These are phyloP conservation scores for Candida methanosorbosa DNA, from an alignment of 805 yeast genomes.

Conservation along the genomic window DNA sequence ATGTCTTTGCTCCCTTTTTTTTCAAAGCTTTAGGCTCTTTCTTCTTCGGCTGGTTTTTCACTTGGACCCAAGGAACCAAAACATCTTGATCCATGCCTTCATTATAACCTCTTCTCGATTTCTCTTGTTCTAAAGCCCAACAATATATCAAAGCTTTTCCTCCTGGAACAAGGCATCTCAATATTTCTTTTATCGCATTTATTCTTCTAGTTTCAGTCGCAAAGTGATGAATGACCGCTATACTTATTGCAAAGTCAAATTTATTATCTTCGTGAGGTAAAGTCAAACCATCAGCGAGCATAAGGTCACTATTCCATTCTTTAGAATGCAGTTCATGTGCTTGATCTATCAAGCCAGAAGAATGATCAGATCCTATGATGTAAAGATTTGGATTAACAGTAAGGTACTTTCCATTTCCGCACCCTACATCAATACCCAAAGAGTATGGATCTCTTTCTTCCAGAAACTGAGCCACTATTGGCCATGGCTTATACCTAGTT, in stretches of 20 bases:
- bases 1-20: constrained; percentile 2
- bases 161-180: constrained; percentile 41
- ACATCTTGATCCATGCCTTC: constrained; percentile 92
- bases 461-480: constrained; percentile 74
- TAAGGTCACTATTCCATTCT: constrained; percentile 36
- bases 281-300: constrained; percentile 74
- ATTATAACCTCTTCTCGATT: constrained; percentile 81
- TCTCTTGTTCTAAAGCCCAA: constrained; percentile 94
- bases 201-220: constrained; percentile 75
- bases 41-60: constrained; percentile 34
- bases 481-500: constrained; percentile 97
- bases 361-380: constrained; percentile 69
- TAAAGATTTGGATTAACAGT: constrained; percentile 58
- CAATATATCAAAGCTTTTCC: constrained; percentile 81
- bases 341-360: constrained; percentile 59
- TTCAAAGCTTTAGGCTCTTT: constrained; percentile 14
- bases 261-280: constrained; percentile 43
- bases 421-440: constrained; percentile 88
- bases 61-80: constrained; percentile 90
- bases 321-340: constrained; percentile 35
- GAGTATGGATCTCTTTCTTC: constrained; percentile 38
- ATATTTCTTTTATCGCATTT: constrained; percentile 62
- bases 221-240: constrained; percentile 95
- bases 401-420: constrained; percentile 94
- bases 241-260: constrained; percentile 81